Evolutionary conservation across 2,329 filamentous ascomycete genomes (phyloP).

Genomic region (Endocalyx cinctus): DNA sequence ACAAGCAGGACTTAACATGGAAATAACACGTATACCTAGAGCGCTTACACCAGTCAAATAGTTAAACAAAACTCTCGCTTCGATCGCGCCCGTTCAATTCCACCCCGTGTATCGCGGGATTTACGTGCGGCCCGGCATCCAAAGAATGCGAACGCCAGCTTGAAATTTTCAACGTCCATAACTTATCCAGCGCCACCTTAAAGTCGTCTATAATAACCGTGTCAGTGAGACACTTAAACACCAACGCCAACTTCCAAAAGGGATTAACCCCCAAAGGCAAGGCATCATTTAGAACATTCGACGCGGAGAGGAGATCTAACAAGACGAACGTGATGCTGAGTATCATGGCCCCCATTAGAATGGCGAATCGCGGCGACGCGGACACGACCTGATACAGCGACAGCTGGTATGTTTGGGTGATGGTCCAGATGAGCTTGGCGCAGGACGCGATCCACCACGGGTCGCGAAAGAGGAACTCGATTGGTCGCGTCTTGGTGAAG

Average conservation of each 20-base stretch:
- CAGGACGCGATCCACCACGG: conserved; percentile 67
- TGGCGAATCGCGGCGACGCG: conserved; percentile 59
- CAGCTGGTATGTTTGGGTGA: conserved; percentile 58
- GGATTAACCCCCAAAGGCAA: conserved; percentile 46
- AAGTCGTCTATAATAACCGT: conserved; percentile 65
- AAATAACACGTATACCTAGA: no score
- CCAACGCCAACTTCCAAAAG: conserved; percentile 58
- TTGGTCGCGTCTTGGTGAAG: conserved; percentile 51
- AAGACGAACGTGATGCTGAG: conserved; percentile 57
- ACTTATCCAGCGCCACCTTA: conserved; percentile 49
- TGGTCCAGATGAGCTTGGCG: conserved; percentile 56
- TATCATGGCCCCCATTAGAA: conserved; percentile 58
- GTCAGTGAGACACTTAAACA: conserved; percentile 65
- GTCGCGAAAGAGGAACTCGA: conserved; percentile 52
- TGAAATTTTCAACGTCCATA: conserved; percentile 1
- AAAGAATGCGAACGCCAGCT: no score
- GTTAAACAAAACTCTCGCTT: no score
- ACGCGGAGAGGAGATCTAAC: conserved; percentile 56
- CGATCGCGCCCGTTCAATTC: no score
- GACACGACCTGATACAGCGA: conserved; percentile 51
- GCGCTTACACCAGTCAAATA: no score
- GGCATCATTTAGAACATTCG: conserved; percentile 32
- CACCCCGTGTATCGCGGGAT: no score
- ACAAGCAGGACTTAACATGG: no score
- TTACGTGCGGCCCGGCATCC: no score